Conservation (phyloP, 2,329 filamentous ascomycete species). For the Verruconis gallopava region DNA sequence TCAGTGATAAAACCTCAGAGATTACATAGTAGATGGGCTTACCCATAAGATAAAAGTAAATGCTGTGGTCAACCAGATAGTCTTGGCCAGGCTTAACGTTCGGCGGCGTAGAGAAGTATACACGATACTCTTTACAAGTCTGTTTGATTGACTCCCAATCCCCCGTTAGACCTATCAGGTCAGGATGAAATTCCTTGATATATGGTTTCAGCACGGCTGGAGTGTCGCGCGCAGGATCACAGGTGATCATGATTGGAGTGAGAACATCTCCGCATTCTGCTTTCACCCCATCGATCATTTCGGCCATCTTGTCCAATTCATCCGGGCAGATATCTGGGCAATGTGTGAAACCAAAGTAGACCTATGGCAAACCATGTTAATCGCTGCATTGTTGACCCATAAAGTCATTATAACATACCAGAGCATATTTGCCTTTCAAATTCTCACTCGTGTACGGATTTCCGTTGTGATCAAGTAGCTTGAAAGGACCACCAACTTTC, state of each 20-base stretch:
- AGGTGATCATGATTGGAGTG: slow-evolving; percentile 82
- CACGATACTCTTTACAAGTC: slow-evolving; percentile 88
- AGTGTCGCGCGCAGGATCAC: slow-evolving; percentile 84
- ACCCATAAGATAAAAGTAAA: slow-evolving; percentile 98
- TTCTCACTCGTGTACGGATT: slow-evolving; percentile 63
- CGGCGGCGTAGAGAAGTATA: slow-evolving; percentile 90
- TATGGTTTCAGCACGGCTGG: slow-evolving; percentile 76
- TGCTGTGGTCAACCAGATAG: slow-evolving; percentile 96
- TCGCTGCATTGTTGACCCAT: not conserved
- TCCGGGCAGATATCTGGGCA: slow-evolving; percentile 98
- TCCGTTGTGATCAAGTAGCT: slow-evolving; percentile 70
- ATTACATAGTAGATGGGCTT: too few species aligned
- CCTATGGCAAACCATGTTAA: slow-evolving; percentile 33
- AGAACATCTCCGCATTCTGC: slow-evolving; percentile 39
- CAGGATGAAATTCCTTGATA: slow-evolving; percentile 77
- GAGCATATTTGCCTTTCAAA: slow-evolving; percentile 72
- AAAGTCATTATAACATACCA: slow-evolving; percentile 39
- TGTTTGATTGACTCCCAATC: slow-evolving; percentile 89
- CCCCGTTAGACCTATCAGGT: slow-evolving; percentile 79
- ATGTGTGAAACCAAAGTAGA: slow-evolving; percentile 97
- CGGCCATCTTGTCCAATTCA: slow-evolving; percentile 98
- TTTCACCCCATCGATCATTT: slow-evolving; percentile 64
- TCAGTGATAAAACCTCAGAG: not conserved
- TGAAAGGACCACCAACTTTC: slow-evolving; percentile 82
- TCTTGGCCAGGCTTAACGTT: slow-evolving; percentile 87